Base-by-base conservation (phyloP, 2,329 filamentous ascomycete species). In the Coleophoma crateriformis region DNA sequence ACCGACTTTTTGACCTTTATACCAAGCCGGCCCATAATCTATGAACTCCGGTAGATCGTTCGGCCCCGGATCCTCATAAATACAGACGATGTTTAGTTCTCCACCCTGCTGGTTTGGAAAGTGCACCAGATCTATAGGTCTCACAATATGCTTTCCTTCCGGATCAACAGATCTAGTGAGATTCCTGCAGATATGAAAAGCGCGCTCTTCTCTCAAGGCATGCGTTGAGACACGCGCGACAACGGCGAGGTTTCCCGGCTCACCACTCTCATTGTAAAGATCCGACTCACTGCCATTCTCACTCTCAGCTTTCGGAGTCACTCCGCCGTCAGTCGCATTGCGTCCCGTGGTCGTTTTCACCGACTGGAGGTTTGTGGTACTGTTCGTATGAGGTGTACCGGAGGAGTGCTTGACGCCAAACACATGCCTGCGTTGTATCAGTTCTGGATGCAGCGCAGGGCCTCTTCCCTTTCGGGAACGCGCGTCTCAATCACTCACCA, bases 221-320 rank as follows among this genome's bases (percentile, higher is more conserved):
- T 96, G 89, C 54, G 81, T 85, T 0, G 91, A 96, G 41, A 96
- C 77, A 19, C 90, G 84, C 40, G 90, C 92, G 27, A 96, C 75
- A 6, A 96, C 84, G 7, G 79, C 43, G n/a, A 55, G 50, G 37
- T 44, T 45, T 15, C 22, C 41, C 3, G 32, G 33, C 32, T 58
- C 50, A 39, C 32, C 37, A 34, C 46, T 48, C 12, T 56, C 56
- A n/a, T 59, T 50, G 13, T 44, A 52, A 19, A 51, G 50, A 2
- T 35, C 20, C n/a, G 53, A 56, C 20, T 64, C 62, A 45, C 60
- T 62, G 35, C 51, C 58, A 46, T 53, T 53, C 38, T 61, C 59
- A 43, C 54, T 60, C 11, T 35, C 45, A 10, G 40, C 27, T n/a
- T 45, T 47, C 11, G 45, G 41, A 37, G 27, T 46, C 15, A 34